Evolutionary conservation across 352 stramenopile species (phyloP).

Genomic region (Phytophthora pini): DNA sequence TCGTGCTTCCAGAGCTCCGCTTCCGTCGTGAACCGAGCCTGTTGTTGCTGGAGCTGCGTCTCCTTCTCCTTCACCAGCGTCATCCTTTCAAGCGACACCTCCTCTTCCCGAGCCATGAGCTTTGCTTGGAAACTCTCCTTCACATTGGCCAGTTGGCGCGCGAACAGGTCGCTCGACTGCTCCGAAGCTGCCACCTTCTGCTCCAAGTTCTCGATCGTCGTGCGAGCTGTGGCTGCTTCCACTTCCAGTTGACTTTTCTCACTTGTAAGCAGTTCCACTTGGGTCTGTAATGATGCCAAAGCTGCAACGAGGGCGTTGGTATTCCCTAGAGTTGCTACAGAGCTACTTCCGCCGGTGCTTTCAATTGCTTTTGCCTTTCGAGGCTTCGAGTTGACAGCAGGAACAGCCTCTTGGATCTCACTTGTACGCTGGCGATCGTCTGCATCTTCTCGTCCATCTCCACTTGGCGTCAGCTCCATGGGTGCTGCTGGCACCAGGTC

Average conservation of each 20-base stretch:
- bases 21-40: conserved; percentile 43
- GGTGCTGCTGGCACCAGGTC: conserved; percentile 1
- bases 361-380: conserved; percentile 16
- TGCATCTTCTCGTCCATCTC: neutral
- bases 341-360: conserved; percentile 9
- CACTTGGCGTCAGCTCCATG: neutral
- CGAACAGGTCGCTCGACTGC: conserved; percentile 48
- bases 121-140: conserved; percentile 60
- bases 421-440: neutral
- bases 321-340: conserved; percentile 13
- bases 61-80: conserved; percentile 42
- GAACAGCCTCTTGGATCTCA: conserved; percentile 1
- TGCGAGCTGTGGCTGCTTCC: conserved; percentile 20
- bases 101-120: conserved; percentile 43
- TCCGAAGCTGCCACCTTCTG: conserved; percentile 45
- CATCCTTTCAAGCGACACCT: conserved; percentile 37
- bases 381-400: conserved; percentile 1
- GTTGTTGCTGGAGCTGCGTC: conserved; percentile 39
- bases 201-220: conserved; percentile 39
- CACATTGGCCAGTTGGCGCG: conserved; percentile 45
- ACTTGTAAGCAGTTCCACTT: conserved; percentile 27
- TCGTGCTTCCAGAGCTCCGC: conserved; percentile 50
- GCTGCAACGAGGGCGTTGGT: conserved; percentile 25
- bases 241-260: conserved; percentile 38
- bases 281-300: conserved; percentile 26